phyloP scores from a whole-genome alignment of 345 rosid species.

The Salix arbutifolia region DNA sequence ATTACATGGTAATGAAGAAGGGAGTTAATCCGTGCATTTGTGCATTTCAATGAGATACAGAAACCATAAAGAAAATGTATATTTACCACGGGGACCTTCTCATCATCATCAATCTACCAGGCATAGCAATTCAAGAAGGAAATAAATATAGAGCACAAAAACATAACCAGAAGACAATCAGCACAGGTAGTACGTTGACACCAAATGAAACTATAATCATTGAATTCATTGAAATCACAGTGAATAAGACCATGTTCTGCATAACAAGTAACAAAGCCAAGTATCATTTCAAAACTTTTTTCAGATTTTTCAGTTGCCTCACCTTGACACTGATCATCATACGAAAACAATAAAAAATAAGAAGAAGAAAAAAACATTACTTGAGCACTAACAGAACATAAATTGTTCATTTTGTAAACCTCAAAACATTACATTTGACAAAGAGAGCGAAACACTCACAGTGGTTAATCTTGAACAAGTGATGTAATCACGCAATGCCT shows the following conservation, averaged over 20 bases:
- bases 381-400: too few species aligned
- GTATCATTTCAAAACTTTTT: slow-evolving; percentile 62
- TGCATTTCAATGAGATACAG: slow-evolving; percentile 91
- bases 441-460: slow-evolving; percentile 42
- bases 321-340: slow-evolving; percentile 71
- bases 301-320: slow-evolving; percentile 73
- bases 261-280: slow-evolving; percentile 68
- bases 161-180: too few species aligned
- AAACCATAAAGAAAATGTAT: slow-evolving; percentile 97
- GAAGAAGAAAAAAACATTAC: too few species aligned
- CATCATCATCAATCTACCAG: slow-evolving; percentile 85
- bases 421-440: too few species aligned
- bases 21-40: slow-evolving; percentile 55
- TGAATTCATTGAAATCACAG: slow-evolving; percentile 90
- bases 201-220: slow-evolving; percentile 65
- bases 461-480: slow-evolving; percentile 79
- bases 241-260: slow-evolving; percentile 96
- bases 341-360: neutral
- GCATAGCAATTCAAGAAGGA: neutral
- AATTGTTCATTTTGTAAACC: too few species aligned
- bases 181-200: too few species aligned
- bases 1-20: neutral
- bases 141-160: too few species aligned
- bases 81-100: slow-evolving; percentile 77
- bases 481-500: slow-evolving; percentile 95